These are phyloP conservation scores for Yamadazyma songkhlaensis DNA, from an alignment of 1,139 yeast species.

Conservation along the genomic window DNA sequence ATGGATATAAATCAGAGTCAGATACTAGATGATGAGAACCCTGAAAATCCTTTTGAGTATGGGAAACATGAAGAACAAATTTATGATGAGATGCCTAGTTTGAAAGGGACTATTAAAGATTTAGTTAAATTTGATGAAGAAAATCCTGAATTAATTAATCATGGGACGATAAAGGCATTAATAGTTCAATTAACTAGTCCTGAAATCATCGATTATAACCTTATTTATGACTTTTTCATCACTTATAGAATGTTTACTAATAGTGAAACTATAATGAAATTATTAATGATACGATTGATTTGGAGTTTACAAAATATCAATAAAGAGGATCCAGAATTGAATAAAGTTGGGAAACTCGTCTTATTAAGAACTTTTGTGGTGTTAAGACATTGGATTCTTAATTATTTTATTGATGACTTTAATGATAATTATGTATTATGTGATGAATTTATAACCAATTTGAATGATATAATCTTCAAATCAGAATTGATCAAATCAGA, in stretches of 20 bases:
- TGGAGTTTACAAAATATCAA: conserved; percentile 64
- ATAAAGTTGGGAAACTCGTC: conserved; percentile 62
- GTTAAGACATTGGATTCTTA: conserved; percentile 84
- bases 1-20: neutral
- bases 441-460: conserved; percentile 41
- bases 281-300: conserved; percentile 61
- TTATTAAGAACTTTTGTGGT: conserved; percentile 86
- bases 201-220: conserved; percentile 70
- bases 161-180: conserved; percentile 50
- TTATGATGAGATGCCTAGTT: conserved; percentile 42
- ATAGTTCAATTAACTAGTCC: conserved; percentile 79
- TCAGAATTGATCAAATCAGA: conserved; percentile 25
- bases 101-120: conserved; percentile 18
- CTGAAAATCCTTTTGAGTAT: conserved; percentile 16
- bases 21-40: neutral
- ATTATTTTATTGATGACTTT: conserved; percentile 72
- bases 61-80: conserved; percentile 40
- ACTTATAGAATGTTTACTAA: conserved; percentile 74
- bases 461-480: conserved; percentile 44
- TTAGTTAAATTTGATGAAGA: conserved; percentile 37
- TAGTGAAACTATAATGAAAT: conserved; percentile 53
- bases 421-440: conserved; percentile 46
- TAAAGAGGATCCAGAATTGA: conserved; percentile 28
- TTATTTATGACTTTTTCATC: conserved; percentile 80
- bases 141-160: conserved; percentile 35